Evolutionary conservation across 306 rosid genomes (phyloP).

Genomic region (Styphnolobium japonicum): DNA sequence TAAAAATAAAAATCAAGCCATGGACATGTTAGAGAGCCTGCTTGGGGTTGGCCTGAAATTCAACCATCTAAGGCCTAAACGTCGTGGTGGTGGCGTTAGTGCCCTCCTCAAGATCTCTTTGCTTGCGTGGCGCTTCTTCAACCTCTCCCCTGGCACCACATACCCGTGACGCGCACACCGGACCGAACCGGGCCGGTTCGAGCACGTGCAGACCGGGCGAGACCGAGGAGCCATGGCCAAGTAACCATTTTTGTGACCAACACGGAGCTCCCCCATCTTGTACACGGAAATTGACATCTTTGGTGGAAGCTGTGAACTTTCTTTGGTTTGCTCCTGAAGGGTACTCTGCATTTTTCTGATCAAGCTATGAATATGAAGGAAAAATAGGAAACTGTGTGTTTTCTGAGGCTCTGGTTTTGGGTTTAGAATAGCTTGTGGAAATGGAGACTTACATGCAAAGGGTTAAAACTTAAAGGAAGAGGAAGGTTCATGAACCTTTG

Average conservation of each 20-base stretch:
- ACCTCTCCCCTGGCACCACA: constrained; percentile 42
- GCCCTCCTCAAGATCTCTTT: constrained; percentile 80
- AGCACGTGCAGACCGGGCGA: constrained; percentile 49
- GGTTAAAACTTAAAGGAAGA: background rate
- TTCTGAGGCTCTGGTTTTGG: background rate
- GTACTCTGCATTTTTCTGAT: constrained; percentile 30
- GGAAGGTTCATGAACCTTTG: constrained; percentile 1
- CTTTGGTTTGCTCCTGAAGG: constrained; percentile 10
- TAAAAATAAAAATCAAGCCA: constrained; percentile 38
- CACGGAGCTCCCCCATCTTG: background rate
- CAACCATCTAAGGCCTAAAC: constrained; percentile 67
- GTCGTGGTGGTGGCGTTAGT: constrained; percentile 53
- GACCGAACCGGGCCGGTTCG: constrained; percentile 48
- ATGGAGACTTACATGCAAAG: background rate
- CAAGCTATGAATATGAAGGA: background rate
- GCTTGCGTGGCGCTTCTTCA: constrained; percentile 48
- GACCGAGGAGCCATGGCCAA: constrained; percentile 32
- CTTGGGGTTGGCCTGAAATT: constrained; percentile 88
- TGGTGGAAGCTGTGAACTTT: constrained; percentile 15
- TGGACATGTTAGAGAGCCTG: constrained; percentile 81
- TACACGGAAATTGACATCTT: constrained; percentile 7
- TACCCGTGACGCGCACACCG: constrained; percentile 57
- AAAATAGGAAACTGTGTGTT: background rate
- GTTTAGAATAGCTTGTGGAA: background rate
- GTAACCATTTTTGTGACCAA: constrained; percentile 24